Evolutionary conservation across 164 flowering plant species (phyloP).

Genomic region (Annona squamosa): DNA sequence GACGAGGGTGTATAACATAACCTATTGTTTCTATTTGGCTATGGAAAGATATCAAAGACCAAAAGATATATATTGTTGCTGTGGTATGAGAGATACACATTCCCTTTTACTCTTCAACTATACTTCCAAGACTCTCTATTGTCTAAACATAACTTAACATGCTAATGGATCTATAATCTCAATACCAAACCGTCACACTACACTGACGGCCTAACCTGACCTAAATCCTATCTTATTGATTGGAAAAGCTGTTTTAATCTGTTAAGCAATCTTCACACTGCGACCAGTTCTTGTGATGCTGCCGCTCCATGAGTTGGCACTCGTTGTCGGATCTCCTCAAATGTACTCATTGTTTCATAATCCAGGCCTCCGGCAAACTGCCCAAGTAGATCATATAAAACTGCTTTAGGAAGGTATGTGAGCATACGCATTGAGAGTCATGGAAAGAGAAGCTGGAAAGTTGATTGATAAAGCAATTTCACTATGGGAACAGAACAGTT

Average conservation of each 20-base stretch:
- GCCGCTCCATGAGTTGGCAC: constrained; percentile 35
- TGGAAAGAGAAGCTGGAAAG: neutral
- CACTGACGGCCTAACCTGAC: neutral
- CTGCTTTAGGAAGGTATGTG: neutral
- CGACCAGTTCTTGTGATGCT: constrained; percentile 33
- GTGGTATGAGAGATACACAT: neutral
- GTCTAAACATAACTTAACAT: constrained; percentile 1
- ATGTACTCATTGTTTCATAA: constrained; percentile 56
- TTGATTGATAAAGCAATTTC: neutral
- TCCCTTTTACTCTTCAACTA: neutral
- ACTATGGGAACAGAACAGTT: neutral
- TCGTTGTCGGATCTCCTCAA: constrained; percentile 54
- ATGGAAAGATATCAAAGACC: no score
- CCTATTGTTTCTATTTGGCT: no score
- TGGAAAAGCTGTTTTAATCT: neutral
- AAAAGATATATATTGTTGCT: neutral
- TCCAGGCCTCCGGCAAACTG: constrained; percentile 79
- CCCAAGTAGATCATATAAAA: constrained; percentile 2
- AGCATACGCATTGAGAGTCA: neutral
- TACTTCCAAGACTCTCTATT: neutral
- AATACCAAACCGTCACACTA: no score
- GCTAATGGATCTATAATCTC: neutral
- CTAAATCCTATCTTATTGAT: neutral
- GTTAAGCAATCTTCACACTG: constrained; percentile 24
- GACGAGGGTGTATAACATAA: no score